Conservation (phyloP, 1,284 basidiomycete species). For the Boletus sp. region DNA sequence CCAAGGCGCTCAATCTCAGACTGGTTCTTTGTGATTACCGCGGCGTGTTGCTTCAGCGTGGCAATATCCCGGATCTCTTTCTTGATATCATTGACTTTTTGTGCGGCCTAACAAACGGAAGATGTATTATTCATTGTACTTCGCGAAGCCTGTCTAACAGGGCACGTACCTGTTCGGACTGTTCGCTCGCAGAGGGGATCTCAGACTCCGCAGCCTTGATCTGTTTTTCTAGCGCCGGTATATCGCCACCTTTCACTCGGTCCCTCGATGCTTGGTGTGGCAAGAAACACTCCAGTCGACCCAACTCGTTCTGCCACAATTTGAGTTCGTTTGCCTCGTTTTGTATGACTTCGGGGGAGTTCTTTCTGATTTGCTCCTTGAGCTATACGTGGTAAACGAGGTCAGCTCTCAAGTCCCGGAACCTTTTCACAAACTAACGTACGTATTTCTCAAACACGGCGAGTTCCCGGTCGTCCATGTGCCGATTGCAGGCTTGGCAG, state of each 20-base stretch:
- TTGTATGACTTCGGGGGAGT: slow-evolving; percentile 45
- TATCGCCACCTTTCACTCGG: slow-evolving; percentile 60
- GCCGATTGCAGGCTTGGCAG: slow-evolving; percentile 81
- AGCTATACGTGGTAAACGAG: slow-evolving; percentile 43
- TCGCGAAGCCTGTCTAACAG: neutral
- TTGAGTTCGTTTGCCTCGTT: slow-evolving; percentile 49
- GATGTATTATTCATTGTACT: neutral
- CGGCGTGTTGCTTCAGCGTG: slow-evolving; percentile 67
- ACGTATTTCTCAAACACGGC: slow-evolving; percentile 71
- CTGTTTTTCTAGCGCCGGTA: slow-evolving; percentile 70
- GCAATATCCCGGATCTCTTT: slow-evolving; percentile 65
- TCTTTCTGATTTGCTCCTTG: slow-evolving; percentile 56
- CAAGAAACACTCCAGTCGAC: slow-evolving; percentile 58
- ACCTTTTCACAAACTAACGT: slow-evolving; percentile 23
- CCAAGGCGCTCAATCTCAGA: slow-evolving; percentile 69
- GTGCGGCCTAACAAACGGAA: slow-evolving; percentile 46
- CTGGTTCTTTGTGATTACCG: slow-evolving; percentile 63
- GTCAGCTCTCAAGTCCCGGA: slow-evolving; percentile 1
- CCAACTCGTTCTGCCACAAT: slow-evolving; percentile 66
- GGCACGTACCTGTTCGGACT: slow-evolving; percentile 59
- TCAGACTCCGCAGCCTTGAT: slow-evolving; percentile 60
- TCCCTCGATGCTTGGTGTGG: slow-evolving; percentile 56
- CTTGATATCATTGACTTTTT: slow-evolving; percentile 51
- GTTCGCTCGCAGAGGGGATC: slow-evolving; percentile 52
- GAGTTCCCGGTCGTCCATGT: slow-evolving; percentile 66